Conservation (phyloP, 106 monocot species). For the Vanilla planifolia region DNA sequence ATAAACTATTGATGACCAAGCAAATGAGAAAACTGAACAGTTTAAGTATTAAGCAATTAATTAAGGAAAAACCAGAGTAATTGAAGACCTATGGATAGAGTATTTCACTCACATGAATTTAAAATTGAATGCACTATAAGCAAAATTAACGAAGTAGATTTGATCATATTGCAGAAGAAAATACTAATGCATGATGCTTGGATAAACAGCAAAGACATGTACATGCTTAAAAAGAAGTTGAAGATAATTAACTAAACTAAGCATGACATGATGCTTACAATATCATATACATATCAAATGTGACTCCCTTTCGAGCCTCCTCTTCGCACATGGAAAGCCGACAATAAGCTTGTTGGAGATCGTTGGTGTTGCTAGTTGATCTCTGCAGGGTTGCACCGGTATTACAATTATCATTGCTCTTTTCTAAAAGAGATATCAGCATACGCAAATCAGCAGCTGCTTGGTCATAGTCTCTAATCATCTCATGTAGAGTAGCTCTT, state of each 20-base stretch:
- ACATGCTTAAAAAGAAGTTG: no score
- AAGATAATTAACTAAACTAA: neutral
- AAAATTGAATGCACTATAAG: no score
- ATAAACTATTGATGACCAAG: no score
- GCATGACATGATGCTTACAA: constrained; percentile 50
- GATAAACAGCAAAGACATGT: no score
- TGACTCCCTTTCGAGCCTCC: constrained; percentile 46
- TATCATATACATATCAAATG: constrained; percentile 84
- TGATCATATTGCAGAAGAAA: no score
- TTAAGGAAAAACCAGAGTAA: no score
- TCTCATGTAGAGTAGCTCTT: constrained; percentile 87
- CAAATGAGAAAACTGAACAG: no score
- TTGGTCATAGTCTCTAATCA: constrained; percentile 92
- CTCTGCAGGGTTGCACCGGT: constrained; percentile 10
- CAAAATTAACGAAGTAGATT: no score
- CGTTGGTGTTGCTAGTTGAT: constrained; percentile 19
- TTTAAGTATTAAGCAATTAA: no score
- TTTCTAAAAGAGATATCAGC: constrained; percentile 66
- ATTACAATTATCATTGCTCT: constrained; percentile 33
- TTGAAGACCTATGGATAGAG: no score
- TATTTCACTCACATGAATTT: no score
- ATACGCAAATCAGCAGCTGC: constrained; percentile 60
- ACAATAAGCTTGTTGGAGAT: constrained; percentile 34
- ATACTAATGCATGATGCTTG: no score
- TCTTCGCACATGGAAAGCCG: constrained; percentile 68